Base-by-base conservation (phyloP, 768 basidiomycete species). In the Rhodotorula sphaerocarpa region DNA sequence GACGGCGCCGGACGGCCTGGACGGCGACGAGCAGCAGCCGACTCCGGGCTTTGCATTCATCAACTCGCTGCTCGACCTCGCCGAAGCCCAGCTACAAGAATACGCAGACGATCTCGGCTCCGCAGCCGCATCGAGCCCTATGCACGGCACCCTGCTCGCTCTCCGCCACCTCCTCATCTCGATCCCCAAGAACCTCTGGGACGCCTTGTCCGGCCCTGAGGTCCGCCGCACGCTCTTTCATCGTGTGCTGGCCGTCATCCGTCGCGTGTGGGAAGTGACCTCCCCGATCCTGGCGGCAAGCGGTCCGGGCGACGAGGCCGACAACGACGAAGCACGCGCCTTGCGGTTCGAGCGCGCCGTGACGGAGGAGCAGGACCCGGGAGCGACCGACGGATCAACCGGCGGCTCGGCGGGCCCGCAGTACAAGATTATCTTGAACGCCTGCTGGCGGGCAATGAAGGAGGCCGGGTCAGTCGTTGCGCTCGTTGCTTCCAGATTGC, bases 311-410 rank as follows among this genome's bases (percentile, higher is more conserved):
- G 57, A 55, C 3, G 55, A 62, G 25, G 61, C 59, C 9, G 68
- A 69, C 39, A 69, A 64, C 2, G 68, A 69, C 42, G 68, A 69
- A 41, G 68, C 68, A 21, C 55, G 68, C 11, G 68, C 68, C 16
- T 48, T 69, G 30, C 31, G 64, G 1, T 57, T 57, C 25, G 64
- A 57, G 55, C 43, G 36, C 27, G 25, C 48, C 23, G 36, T 6
- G 5, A 33, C 42, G 16, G 57, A n/a, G 14, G 55, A 12, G 0
- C 53, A 56, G 0, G 20, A 28, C 5, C 33, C 56, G 11, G 60
- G 62, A 4, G 63, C 63, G 2, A 62, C 10, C 36, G 36, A 39
- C 10, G 36, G 36, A 39, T 39, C 44, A 30, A 57, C 59, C 0
- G 36, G 16, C 10, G 36, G 36, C 9, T 39, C 44, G 34, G 61